These are phyloP conservation scores for Cornus suecica DNA, from an alignment of 148 eudicot genomes.

Conservation along the genomic window DNA sequence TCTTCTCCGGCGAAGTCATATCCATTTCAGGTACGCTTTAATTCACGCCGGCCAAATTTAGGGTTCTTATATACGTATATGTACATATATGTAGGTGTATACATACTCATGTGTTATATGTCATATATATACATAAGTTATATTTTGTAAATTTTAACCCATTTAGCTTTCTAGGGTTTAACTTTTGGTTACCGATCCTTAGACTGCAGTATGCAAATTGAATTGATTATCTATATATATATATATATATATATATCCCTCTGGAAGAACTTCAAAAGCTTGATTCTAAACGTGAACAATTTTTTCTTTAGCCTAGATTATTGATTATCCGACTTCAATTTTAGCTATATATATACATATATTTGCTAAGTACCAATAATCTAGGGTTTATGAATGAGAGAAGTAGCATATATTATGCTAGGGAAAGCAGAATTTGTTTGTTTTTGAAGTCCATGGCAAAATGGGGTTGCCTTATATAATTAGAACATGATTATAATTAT, in stretches of 20 bases:
- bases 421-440: too few species aligned
- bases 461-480: neutral
- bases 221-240: neutral
- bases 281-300: too few species aligned
- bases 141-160: neutral
- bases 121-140: too few species aligned
- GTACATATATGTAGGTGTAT: too few species aligned
- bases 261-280: neutral
- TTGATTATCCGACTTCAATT: neutral
- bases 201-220: neutral
- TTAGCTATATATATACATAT: too few species aligned
- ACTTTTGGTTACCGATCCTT: neutral
- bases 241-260: too few species aligned
- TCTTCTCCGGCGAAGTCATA: too few species aligned
- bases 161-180: neutral
- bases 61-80: neutral
- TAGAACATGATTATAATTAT: neutral
- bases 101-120: too few species aligned
- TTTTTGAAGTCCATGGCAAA: neutral
- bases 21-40: neutral
- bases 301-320: too few species aligned
- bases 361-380: too few species aligned
- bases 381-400: neutral
- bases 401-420: neutral
- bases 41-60: neutral